These are phyloP conservation scores for Solanum neorickii DNA, from an alignment of 257 asterid genomes.

Conservation along the genomic window DNA sequence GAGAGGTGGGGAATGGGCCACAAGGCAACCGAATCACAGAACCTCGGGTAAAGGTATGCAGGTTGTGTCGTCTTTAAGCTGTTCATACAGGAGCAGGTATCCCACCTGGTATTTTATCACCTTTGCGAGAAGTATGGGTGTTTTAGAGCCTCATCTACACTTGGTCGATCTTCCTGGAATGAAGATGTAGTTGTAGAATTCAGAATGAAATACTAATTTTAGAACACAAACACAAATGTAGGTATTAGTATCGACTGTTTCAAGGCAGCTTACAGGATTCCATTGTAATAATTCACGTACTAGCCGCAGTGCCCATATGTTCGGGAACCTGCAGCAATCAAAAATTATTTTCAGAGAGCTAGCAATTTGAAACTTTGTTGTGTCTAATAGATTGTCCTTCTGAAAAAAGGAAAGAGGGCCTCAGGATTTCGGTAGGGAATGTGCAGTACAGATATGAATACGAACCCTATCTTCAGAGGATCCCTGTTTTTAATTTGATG, in stretches of 20 bases:
- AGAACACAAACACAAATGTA: not conserved
- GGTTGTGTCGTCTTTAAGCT: not conserved
- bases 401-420: not conserved
- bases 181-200: not conserved
- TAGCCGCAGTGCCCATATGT: slow-evolving; percentile 65
- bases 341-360: not conserved
- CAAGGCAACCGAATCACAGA: not conserved
- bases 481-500: slow-evolving; percentile 66
- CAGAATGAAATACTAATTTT: not conserved
- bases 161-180: slow-evolving; percentile 66
- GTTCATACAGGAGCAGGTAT: not conserved
- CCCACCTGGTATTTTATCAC: not conserved
- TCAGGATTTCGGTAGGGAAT: not conserved
- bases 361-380: not conserved
- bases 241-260: not conserved
- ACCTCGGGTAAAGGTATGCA: not conserved
- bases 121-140: slow-evolving; percentile 69
- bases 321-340: slow-evolving; percentile 56
- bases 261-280: slow-evolving; percentile 77
- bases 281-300: slow-evolving; percentile 77
- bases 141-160: slow-evolving; percentile 76
- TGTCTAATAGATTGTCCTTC: not conserved
- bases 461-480: slow-evolving; percentile 91
- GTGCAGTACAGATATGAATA: slow-evolving; percentile 1
- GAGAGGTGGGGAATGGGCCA: not conserved